Percentiles rank a stretch among this genome's conserved stretches.
Evolutionary conservation across 257 asterid species (phyloP).

Genomic region (Solanum peruvianum): DNA sequence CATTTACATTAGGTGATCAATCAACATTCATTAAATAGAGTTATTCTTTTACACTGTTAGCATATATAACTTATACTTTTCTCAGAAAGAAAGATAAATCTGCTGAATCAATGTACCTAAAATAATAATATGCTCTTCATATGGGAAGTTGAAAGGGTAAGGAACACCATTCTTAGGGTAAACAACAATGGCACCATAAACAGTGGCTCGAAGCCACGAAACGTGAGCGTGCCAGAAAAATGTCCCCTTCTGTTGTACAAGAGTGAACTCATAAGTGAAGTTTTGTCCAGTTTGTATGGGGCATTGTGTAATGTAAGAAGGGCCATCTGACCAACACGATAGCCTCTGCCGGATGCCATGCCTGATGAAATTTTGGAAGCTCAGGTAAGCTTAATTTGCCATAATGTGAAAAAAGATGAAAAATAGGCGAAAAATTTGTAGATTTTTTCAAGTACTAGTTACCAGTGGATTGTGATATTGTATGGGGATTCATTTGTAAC

Average conservation of each 20-base stretch:
- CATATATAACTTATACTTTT: not conserved
- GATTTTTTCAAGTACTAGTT: not conserved
- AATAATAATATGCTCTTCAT: conserved; percentile 37
- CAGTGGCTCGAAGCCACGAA: conserved; percentile 57
- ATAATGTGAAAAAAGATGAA: not conserved
- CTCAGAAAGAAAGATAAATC: not conserved
- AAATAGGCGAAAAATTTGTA: too few relatives aligned
- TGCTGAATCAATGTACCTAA: conserved; percentile 25
- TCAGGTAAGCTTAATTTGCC: not conserved
- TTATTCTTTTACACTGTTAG: not conserved
- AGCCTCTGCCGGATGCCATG: conserved; percentile 54
- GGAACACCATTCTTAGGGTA: conserved; percentile 45
- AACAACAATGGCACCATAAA: conserved; percentile 47
- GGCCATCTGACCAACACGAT: conserved; percentile 66
- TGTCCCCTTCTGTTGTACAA: conserved; percentile 58
- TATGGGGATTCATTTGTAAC: conserved; percentile 36
- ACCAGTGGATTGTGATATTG: conserved; percentile 63
- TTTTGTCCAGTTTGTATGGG: conserved; percentile 49
- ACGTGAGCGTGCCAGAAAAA: conserved; percentile 63
- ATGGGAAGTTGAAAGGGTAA: conserved; percentile 46
- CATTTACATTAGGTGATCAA: not conserved
- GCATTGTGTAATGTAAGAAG: conserved; percentile 56
- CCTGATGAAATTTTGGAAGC: conserved; percentile 19
- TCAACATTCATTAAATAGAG: not conserved
- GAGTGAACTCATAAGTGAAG: conserved; percentile 44